phyloP scores from a whole-genome alignment of 495 filamentous ascomycete genomes.

The Clohesyomyces aquaticus region DNA sequence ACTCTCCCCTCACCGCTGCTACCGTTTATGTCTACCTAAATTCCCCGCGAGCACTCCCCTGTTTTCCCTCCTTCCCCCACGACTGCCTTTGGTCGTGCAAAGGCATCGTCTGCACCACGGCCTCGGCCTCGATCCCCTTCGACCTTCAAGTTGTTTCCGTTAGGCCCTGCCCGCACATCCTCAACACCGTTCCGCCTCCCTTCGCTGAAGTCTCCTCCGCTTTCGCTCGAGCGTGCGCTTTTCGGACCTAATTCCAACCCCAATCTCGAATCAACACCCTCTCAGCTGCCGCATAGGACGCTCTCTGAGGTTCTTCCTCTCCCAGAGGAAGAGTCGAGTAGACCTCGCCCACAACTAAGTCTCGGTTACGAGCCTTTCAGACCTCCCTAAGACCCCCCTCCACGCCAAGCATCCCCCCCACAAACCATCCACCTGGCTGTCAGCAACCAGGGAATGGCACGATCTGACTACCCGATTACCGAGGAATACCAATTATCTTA shows the following conservation, averaged over 20 bases:
- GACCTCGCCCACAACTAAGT: constrained; percentile 76
- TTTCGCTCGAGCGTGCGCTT: constrained; percentile 54
- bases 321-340: constrained; percentile 88
- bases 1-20: constrained; percentile 9
- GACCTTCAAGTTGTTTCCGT: constrained; percentile 76
- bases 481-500: constrained; percentile 45
- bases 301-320: constrained; percentile 96
- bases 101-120: constrained; percentile 30
- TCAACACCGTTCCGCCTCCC: constrained; percentile 73
- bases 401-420: constrained; percentile 10
- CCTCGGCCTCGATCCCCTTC: constrained; percentile 27
- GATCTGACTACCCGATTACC: constrained; percentile 63
- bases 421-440: constrained; percentile 30
- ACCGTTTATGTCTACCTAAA: background rate
- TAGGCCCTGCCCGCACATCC: constrained; percentile 61
- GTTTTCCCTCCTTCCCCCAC: constrained; percentile 3
- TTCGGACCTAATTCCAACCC: constrained; percentile 54
- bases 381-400: constrained; percentile 74
- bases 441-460: constrained; percentile 68
- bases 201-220: constrained; percentile 56
- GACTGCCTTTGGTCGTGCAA: constrained; percentile 36
- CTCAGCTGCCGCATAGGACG: constrained; percentile 99
- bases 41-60: too few species aligned
- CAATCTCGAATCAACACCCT: constrained; percentile 58
- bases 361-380: constrained; percentile 83